Evolutionary conservation across 202 grass and related monocot species (phyloP).

Genomic region (Miscanthus sacchariflorus): DNA sequence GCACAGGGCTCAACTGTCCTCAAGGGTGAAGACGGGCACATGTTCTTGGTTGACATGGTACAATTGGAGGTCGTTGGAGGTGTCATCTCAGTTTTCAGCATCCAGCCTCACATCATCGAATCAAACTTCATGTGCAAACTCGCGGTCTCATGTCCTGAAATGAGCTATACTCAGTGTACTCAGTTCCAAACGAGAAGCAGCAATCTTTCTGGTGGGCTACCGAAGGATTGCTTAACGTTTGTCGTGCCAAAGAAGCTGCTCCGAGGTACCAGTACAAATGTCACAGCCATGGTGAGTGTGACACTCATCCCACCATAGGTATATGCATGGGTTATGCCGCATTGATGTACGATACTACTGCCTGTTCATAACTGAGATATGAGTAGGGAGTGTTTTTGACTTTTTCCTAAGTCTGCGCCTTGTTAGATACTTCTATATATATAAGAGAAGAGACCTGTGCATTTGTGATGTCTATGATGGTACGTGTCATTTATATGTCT

Average conservation of each 20-base stretch:
- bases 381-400: neutral
- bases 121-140: conserved; percentile 32
- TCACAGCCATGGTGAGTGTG: conserved; percentile 2
- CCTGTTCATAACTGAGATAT: conserved; percentile 1
- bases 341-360: neutral
- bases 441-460: neutral
- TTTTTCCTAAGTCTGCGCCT: neutral
- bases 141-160: conserved; percentile 5
- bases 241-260: conserved; percentile 11
- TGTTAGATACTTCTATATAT: neutral
- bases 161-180: conserved; percentile 11
- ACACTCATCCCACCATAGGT: conserved; percentile 21
- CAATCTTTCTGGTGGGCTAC: conserved; percentile 24
- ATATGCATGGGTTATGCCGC: neutral
- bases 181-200: conserved; percentile 22
- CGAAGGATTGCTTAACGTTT: neutral
- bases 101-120: conserved; percentile 19
- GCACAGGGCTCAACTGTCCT: conserved; percentile 20
- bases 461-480: neutral
- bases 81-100: conserved; percentile 30
- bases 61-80: neutral
- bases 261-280: conserved; percentile 7
- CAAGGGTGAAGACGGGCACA: neutral
- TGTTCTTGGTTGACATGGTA: conserved; percentile 44
- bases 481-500: neutral